phyloP scores from a whole-genome alignment of 331 rosid genomes.

The Arachis monticola region DNA sequence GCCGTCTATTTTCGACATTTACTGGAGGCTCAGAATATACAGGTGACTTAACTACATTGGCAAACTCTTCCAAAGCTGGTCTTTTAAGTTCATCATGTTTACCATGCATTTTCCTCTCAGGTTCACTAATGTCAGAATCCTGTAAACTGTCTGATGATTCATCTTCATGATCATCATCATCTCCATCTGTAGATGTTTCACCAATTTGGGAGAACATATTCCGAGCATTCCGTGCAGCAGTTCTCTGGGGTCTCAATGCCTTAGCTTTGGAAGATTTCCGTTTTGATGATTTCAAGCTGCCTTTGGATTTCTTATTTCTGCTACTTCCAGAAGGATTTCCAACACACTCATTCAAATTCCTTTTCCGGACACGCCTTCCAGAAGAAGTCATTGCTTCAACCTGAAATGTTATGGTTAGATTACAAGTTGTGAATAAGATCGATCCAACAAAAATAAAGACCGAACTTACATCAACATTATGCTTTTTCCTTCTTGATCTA shows the following conservation, averaged over 20 bases:
- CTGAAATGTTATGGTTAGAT: slow-evolving; percentile 51
- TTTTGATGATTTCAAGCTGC: slow-evolving; percentile 50
- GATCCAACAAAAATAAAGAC: slow-evolving; percentile 28
- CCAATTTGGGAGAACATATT: slow-evolving; percentile 63
- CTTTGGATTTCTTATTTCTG: slow-evolving; percentile 59
- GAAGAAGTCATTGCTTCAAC: slow-evolving; percentile 55
- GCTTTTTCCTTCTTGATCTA: slow-evolving; percentile 77
- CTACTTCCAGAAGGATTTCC: slow-evolving; percentile 53
- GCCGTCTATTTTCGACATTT: slow-evolving; percentile 50
- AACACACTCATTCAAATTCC: slow-evolving; percentile 66
- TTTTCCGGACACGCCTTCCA: slow-evolving; percentile 78
- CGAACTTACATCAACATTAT: slow-evolving; percentile 50
- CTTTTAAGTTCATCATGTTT: slow-evolving; percentile 45
- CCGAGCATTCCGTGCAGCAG: slow-evolving; percentile 80
- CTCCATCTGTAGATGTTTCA: slow-evolving; percentile 69
- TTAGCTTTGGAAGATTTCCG: slow-evolving; percentile 63
- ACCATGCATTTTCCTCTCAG: slow-evolving; percentile 46
- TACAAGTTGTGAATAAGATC: slow-evolving; percentile 34
- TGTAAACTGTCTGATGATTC: slow-evolving; percentile 66
- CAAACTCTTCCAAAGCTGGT: slow-evolving; percentile 42
- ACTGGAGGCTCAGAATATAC: slow-evolving; percentile 50
- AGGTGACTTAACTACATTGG: slow-evolving; percentile 46
- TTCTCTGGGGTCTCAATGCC: slow-evolving; percentile 67
- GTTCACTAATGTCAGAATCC: slow-evolving; percentile 53
- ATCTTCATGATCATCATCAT: slow-evolving; percentile 58